Percentiles rank a stretch among this genome's conserved stretches.
Evolutionary conservation across 768 basidiomycete species (phyloP).

Genomic region (Suillus variegatus): DNA sequence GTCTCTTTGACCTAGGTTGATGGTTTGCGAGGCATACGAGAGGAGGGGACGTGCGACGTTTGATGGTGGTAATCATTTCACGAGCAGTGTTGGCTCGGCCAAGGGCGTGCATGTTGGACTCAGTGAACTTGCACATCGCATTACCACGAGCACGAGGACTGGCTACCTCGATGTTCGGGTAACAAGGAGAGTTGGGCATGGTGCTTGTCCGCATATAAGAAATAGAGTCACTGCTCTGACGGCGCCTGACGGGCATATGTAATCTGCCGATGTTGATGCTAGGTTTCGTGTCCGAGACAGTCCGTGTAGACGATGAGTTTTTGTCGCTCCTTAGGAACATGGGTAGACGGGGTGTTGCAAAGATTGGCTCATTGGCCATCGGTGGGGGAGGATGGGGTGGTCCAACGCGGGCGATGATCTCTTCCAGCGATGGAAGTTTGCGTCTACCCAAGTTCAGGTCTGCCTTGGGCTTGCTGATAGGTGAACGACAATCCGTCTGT

Average conservation of each 20-base stretch:
- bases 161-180: slow-evolving; percentile 48
- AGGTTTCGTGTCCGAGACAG: slow-evolving; percentile 22
- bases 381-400: slow-evolving; percentile 1
- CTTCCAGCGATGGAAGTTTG: slow-evolving; percentile 68
- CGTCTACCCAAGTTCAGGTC: slow-evolving; percentile 18
- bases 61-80: slow-evolving; percentile 67
- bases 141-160: slow-evolving; percentile 47
- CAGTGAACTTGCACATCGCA: slow-evolving; percentile 50
- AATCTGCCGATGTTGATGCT: slow-evolving; percentile 41
- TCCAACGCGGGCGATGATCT: slow-evolving; percentile 68
- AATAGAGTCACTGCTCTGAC: slow-evolving; percentile 15
- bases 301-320: slow-evolving; percentile 9
- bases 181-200: slow-evolving; percentile 36
- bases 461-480: slow-evolving; percentile 25
- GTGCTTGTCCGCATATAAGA: slow-evolving; percentile 12
- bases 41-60: slow-evolving; percentile 49
- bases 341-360: slow-evolving; percentile 28
- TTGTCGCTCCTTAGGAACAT: slow-evolving; percentile 29
- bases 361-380: not conserved
- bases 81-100: slow-evolving; percentile 58
- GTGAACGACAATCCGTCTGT: slow-evolving; percentile 61
- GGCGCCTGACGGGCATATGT: slow-evolving; percentile 40
- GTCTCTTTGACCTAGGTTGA: slow-evolving; percentile 49
- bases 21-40: slow-evolving; percentile 14
- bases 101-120: slow-evolving; percentile 52